Base-by-base conservation (phyloP, 208 protist genomes). In the Leishmania mexicana region DNA sequence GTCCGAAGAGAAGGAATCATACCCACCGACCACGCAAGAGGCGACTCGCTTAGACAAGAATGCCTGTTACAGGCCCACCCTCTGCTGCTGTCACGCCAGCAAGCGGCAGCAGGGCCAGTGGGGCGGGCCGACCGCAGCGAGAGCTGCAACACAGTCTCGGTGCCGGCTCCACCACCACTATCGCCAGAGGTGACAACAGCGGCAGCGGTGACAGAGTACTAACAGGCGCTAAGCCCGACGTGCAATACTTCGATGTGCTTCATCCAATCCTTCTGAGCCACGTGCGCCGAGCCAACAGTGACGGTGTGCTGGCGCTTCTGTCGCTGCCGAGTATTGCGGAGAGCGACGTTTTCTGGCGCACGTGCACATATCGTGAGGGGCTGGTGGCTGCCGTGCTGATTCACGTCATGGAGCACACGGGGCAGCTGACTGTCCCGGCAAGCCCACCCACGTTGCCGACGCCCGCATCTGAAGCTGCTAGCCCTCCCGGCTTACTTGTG, bases 351-450 rank as follows among this genome's bases (percentile, higher is more conserved):
- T 97, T 94, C 71, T 96, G 94, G 91, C 84, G 77, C 7, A 94
- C 89, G 13, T 97, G 94, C 81, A 94, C 86, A 24, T 97, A 97
- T 79, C 83, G 78, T 7, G 86, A 78, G 24, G 94, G 92, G 0
- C 81, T 97, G 60, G 86, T 85, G 24, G 87, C 90, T 13, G 86
- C 90, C 6, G 67, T 93, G 53, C 77, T 95, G 54, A 49, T 42
- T n/a, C 76, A 85, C 62, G 78, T 73, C n/a, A 72, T 91, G 10
- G 62, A 81, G 72, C 76, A 86, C 58, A 81, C 81, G 1, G 76
- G 60, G 19, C 80, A 83, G 45, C 35, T 60, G 38, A 78, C 45
- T 1, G 79, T 81, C 21, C 10, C 40, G 17, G 35, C 75, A 77
- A 28, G 53, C 42, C 0, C 38, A 28, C 28, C 40, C 21, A 78